Evolutionary conservation across 129 eudicot species (phyloP).

Genomic region (Dittrichia graveolens): DNA sequence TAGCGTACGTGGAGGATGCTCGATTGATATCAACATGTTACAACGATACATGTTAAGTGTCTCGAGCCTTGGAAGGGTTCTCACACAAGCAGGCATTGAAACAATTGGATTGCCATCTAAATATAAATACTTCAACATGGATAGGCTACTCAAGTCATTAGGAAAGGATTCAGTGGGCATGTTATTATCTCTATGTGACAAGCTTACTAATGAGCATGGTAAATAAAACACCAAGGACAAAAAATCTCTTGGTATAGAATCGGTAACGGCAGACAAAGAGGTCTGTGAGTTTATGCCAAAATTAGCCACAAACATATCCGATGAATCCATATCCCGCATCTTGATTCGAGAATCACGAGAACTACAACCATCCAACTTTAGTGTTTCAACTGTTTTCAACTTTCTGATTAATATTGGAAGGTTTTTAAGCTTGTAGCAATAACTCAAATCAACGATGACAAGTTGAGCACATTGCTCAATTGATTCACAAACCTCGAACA

Average conservation of each 20-base stretch:
- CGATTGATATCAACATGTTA: not conserved
- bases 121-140: not conserved
- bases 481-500: not conserved
- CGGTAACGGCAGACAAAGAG: not conserved
- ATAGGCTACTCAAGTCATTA: conserved; percentile 3
- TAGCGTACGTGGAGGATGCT: conserved; percentile 14
- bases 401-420: not conserved
- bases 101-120: conserved; percentile 8
- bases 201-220: not conserved
- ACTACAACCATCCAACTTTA: not conserved
- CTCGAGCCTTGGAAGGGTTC: conserved; percentile 14
- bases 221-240: not conserved
- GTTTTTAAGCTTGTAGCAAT: not conserved
- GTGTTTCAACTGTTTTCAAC: not conserved
- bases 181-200: not conserved
- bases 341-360: not conserved
- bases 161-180: conserved; percentile 2
- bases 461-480: not conserved
- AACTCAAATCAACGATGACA: not conserved
- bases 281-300: not conserved
- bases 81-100: conserved; percentile 9
- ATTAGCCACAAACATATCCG: not conserved
- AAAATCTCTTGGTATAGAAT: not conserved
- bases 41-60: not conserved
- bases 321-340: not conserved